Percentiles rank a stretch among this genome's conserved stretches.
phyloP scores from a whole-genome alignment of 2,329 filamentous ascomycete species.

The Colletotrichum sojae region DNA sequence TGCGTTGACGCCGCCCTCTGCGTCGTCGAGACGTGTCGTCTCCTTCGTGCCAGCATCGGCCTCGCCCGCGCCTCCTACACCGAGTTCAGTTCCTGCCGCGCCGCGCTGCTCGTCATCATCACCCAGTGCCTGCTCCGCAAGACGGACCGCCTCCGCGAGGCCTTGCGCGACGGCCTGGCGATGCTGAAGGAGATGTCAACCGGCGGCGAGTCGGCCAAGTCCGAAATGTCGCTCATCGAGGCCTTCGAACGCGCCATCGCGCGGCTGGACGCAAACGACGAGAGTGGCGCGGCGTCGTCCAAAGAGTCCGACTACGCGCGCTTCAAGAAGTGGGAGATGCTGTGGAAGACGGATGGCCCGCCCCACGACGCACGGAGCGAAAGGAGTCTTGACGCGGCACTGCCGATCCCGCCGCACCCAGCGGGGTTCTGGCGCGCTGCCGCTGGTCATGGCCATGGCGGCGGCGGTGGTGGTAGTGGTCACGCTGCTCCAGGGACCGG shows the following conservation, averaged over 20 bases:
- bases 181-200: constrained; percentile 68
- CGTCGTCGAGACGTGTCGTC: constrained; percentile 64
- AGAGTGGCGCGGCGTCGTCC: constrained; percentile 43
- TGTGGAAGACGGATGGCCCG: constrained; percentile 58
- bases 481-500: constrained; percentile 36
- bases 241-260: constrained; percentile 64
- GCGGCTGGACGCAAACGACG: constrained; percentile 60
- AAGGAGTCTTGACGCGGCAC: constrained; percentile 29
- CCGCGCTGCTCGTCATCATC: constrained; percentile 64
- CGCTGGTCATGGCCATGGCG: constrained; percentile 17
- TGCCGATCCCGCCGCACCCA: constrained; percentile 35
- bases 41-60: constrained; percentile 64
- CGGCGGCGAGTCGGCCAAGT: constrained; percentile 66
- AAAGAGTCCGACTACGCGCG: constrained; percentile 65
- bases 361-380: constrained; percentile 47
- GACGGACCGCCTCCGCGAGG: constrained; percentile 58
- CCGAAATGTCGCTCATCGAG: constrained; percentile 67
- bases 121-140: constrained; percentile 55
- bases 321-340: constrained; percentile 53
- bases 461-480: background rate
- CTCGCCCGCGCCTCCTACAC: constrained; percentile 69
- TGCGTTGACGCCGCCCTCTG: constrained; percentile 67
- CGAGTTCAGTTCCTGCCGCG: constrained; percentile 69
- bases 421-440: constrained; percentile 21
- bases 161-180: constrained; percentile 63